These are phyloP conservation scores for Avena eriantha DNA, from an alignment of 176 grass and related monocot genomes.

Conservation along the genomic window DNA sequence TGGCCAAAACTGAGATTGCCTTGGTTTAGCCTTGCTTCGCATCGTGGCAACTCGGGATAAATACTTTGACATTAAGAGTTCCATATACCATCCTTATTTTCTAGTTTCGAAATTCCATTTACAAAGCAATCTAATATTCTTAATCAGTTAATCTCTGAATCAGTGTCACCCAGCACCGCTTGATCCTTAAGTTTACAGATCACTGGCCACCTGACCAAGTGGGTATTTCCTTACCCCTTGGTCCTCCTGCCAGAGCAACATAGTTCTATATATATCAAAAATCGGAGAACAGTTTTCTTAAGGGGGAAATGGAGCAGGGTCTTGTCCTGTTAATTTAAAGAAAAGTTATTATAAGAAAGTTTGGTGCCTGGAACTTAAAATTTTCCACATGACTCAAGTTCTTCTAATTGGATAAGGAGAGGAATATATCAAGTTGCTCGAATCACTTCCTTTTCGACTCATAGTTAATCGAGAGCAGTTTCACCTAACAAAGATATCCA, in stretches of 20 bases:
- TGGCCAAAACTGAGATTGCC: not conserved
- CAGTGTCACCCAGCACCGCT: not conserved
- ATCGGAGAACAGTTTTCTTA: not conserved
- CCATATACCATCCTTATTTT: not conserved
- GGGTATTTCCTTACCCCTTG: not conserved
- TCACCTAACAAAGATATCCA: not conserved
- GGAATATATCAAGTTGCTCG: not conserved
- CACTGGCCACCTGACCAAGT: not conserved
- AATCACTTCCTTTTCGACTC: not conserved
- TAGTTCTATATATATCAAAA: not conserved
- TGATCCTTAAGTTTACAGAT: not conserved
- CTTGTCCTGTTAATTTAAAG: not conserved
- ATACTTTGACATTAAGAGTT: not conserved
- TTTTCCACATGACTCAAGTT: not conserved
- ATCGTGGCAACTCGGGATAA: not conserved
- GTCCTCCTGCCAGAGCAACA: not conserved
- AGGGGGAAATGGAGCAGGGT: not conserved
- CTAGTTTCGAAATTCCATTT: not conserved
- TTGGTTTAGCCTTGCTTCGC: not conserved
- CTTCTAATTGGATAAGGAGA: not conserved
- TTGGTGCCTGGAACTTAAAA: not conserved
- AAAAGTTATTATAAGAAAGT: not conserved
- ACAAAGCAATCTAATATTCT: not conserved
- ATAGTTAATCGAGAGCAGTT: not conserved
- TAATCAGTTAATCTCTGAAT: not conserved